These are phyloP conservation scores for Paraphoma sp. DNA, from an alignment of 2,329 filamentous ascomycete species.

Conservation along the genomic window DNA sequence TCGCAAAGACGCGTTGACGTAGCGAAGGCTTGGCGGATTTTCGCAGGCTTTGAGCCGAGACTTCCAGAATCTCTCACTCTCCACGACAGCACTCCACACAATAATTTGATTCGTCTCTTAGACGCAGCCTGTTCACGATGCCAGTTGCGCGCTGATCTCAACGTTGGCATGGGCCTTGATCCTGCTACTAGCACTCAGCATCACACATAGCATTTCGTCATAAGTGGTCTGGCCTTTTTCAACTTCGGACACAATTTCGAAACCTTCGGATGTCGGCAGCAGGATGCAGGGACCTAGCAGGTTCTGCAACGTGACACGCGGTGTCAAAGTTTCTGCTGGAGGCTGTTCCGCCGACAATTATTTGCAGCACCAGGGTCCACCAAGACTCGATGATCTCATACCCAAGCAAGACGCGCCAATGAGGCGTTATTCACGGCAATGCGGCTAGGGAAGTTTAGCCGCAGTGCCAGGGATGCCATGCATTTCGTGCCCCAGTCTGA, in stretches of 20 bases:
- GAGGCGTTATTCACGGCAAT: constrained; percentile 8
- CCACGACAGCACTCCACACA: not conserved
- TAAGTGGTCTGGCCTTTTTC: not conserved
- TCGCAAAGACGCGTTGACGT: too few relatives aligned
- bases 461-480: constrained; percentile 3
- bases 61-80: not conserved
- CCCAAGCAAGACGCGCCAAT: constrained; percentile 5
- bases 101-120: not conserved
- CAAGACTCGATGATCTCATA: constrained; percentile 10
- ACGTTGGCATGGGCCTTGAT: not conserved
- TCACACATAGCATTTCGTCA: constrained; percentile 1
- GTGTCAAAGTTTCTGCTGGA: not conserved
- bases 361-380: constrained; percentile 1
- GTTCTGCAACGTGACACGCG: not conserved
- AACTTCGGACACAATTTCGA: not conserved
- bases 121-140: not conserved
- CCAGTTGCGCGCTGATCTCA: not conserved
- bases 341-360: not conserved
- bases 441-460: constrained; percentile 10
- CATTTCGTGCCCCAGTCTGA: constrained; percentile 5
- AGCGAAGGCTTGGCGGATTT: too few relatives aligned
- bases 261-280: constrained; percentile 3
- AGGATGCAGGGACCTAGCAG: not conserved
- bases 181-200: not conserved
- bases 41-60: too few relatives aligned